Conservation (phyloP, 129 eudicot species). For the Saposhnikovia divaricata region DNA sequence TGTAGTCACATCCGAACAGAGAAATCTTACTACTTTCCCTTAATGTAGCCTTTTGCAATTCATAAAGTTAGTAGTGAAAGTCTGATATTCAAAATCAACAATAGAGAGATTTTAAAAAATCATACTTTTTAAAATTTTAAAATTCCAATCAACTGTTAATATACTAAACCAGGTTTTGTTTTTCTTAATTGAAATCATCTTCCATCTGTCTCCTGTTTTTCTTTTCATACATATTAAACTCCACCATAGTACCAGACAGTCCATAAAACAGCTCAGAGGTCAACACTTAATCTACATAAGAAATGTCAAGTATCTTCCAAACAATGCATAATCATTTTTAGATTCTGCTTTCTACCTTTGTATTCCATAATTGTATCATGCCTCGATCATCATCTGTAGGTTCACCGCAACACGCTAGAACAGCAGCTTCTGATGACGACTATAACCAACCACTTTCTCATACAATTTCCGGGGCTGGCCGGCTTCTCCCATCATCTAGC, state of each 20-base stretch:
- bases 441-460: conserved; percentile 15
- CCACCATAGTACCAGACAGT: conserved; percentile 3
- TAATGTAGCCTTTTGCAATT: not conserved
- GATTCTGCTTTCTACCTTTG: conserved; percentile 2
- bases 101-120: not conserved
- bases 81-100: not conserved
- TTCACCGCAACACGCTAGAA: conserved; percentile 16
- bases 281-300: not conserved
- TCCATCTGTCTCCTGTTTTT: not conserved
- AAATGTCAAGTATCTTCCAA: not conserved
- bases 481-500: conserved; percentile 45
- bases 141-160: not conserved
- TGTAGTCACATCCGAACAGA: not conserved
- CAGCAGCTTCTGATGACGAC: not conserved
- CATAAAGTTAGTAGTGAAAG: not conserved
- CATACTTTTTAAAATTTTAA: not conserved
- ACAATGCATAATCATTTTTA: not conserved
- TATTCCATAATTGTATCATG: not conserved
- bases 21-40: not conserved
- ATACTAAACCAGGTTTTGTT: not conserved
- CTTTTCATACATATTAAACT: not conserved
- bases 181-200: not conserved
- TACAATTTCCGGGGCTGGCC: conserved; percentile 32
- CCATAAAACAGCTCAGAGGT: conserved; percentile 5
- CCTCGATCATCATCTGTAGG: conserved; percentile 13